A percentile compares a stretch with the other conserved stretches of the same genome.
phyloP scores from a whole-genome alignment of 257 asterid genomes.

The Solanum megistacrolobum region DNA sequence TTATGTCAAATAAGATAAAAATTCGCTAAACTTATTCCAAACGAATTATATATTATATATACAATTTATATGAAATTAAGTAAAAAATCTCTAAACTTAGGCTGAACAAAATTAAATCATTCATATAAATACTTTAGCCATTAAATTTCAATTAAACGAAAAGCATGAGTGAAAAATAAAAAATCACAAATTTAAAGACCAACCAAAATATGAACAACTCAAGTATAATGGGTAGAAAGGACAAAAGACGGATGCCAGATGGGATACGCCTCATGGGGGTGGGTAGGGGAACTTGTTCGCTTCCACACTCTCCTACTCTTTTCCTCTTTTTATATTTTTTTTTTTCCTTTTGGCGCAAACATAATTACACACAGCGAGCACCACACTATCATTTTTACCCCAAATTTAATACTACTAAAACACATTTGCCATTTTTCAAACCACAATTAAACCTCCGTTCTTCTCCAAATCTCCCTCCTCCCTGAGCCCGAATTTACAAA shows the following conservation, averaged over 20 bases:
- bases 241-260: not conserved
- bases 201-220: not conserved
- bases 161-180: no score
- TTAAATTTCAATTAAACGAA: not conserved
- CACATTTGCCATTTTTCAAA: not conserved
- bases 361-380: not conserved
- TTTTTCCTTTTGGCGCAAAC: not conserved
- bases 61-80: not conserved
- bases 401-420: not conserved
- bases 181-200: no score
- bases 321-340: no score
- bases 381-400: not conserved
- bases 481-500: not conserved
- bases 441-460: conserved; percentile 6
- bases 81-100: not conserved
- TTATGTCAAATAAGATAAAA: not conserved
- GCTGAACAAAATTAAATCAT: not conserved
- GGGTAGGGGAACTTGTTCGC: not conserved
- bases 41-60: no score
- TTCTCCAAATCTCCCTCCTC: not conserved
- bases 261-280: not conserved
- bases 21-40: no score
- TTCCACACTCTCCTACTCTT: not conserved
- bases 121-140: not conserved
- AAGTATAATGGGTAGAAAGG: not conserved